Evolutionary conservation across 2,329 filamentous ascomycete genomes (phyloP), one percentile per base, ranked within the genome.

Genomic region (Ophiocordyceps unilateralis): DNA sequence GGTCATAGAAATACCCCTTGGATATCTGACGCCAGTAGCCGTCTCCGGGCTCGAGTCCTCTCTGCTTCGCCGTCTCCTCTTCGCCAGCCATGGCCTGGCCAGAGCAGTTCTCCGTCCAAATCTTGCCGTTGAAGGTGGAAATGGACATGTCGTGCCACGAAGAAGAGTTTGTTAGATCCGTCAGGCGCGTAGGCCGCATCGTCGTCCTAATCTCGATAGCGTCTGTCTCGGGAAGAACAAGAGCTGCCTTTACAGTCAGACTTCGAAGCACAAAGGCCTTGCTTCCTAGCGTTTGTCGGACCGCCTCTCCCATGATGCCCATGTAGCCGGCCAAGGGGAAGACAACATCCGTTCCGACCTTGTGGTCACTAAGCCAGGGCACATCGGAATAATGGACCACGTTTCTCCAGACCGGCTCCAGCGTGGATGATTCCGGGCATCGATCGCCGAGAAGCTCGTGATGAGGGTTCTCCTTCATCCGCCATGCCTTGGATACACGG

Each of bases 311-410:
- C 2, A 58, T 61, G 55, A 69, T 66, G 8, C 58, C 53, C 1
- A 69, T 45, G 44, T 65, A 70, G 0, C 55, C 65, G 1, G 66
- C 62, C 15, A 47, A 57, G 0, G 68, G 67, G 26, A 69, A 65
- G 0, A 71, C 50, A 6, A 64, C 50, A 14, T 64, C 51, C 0
- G 51, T 50, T 9, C 58, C 53, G 6, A 72, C 45, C 41, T 56
- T 56, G 48, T 74, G 66, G 40, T 69, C 63, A 0, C 46, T 42
- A 2, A 71, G 44, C 69, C 69, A 73, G 0, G 63, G 56, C 0
- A 62, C 46, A 26, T 69, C 57, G 1, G 54, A 51, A 1, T 61
- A 45, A 3, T 54, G 50, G 0, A 70, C 45, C 2, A 65, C 39
- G 24, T 66, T 66, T 10, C 63, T 50, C 61, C 63, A 72, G 0